phyloP scores from a whole-genome alignment of 2,329 filamentous ascomycete genomes.

The Calycina herbarum region DNA sequence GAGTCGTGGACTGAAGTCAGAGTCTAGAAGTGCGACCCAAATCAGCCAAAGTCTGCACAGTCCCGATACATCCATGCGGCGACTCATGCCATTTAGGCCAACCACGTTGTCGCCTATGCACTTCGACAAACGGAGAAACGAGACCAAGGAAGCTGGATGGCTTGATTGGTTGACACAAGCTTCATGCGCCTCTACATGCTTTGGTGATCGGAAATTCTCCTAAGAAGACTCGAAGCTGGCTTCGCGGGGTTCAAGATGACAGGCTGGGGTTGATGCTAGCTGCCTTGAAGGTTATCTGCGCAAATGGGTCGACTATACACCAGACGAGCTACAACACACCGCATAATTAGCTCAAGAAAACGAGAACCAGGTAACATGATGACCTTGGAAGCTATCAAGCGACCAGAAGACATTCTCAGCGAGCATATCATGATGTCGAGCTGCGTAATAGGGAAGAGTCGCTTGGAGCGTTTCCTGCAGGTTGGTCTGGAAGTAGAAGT shows the following conservation, averaged over 20 bases:
- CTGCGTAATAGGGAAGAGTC: not conserved
- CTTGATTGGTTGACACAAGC: conserved; percentile 24
- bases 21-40: conserved; percentile 25
- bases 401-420: conserved; percentile 1
- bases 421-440: conserved; percentile 3
- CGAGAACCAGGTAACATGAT: not conserved
- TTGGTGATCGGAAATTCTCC: conserved; percentile 19
- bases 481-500: conserved; percentile 17
- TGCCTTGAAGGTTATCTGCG: conserved; percentile 5
- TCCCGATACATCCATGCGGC: conserved; percentile 29
- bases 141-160: conserved; percentile 13
- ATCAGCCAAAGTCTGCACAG: conserved; percentile 28
- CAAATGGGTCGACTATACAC: not conserved
- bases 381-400: not conserved
- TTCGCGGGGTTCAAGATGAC: conserved; percentile 20
- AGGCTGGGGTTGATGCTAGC: conserved; percentile 6
- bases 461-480: conserved; percentile 11
- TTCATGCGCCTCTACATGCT: conserved; percentile 26
- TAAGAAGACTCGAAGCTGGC: conserved; percentile 30
- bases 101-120: conserved; percentile 36
- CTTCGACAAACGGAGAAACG: conserved; percentile 32
- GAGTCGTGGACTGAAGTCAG: conserved; percentile 31
- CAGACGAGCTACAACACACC: not conserved
- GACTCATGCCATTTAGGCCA: conserved; percentile 28
- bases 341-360: conserved; percentile 5